Evolutionary conservation across 768 basidiomycete species (phyloP), one percentile per base, ranked within the genome.

Genomic region (Psilocybe cubensis): DNA sequence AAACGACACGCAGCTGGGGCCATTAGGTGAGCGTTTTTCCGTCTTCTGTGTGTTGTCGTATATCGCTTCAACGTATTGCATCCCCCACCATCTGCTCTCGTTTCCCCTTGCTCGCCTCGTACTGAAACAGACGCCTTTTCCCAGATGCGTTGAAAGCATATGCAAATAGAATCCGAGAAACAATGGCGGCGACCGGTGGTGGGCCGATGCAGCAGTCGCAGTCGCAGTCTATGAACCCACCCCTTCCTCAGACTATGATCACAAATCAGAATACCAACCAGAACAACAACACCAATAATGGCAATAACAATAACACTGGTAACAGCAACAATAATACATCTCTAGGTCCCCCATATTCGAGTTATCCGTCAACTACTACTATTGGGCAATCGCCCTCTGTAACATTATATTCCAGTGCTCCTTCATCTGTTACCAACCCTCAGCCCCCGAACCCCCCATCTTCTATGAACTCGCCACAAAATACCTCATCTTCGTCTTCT

Each of bases 1-100:
- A 23, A 80, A 63, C 23, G 81, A 86, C 31, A 70, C 73, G 6
- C 50, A 73, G 0, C 68, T 86, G 17, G 91, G 91, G 35, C 89
- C 90, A 23, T 68, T 83, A 65, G 87, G 91, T 93, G 72, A 66
- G 83, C 20, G 21, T 46, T 46, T 17, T 12, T 3, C 14, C 45
- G 14, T n/a, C 78, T 62, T 78, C 40, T 6, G 50, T 21, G 50
- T n/a, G 27, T 59, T 20, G 44, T 49, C 11, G 40, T 51, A 49
- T 41, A 38, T 52, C 23, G 24, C 29, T 59, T 54, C 59, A 56
- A 50, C 42, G 28, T 56, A n/a, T n/a, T n/a, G n/a, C n/a, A n/a
- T n/a, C n/a, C n/a, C n/a, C n/a, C n/a, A n/a, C n/a, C n/a, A n/a
- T n/a, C n/a, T n/a, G n/a, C n/a, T n/a, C n/a, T n/a, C n/a, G n/a